Base-by-base conservation (phyloP, 116 monocot species). In the Dioscorea cayenensis region DNA sequence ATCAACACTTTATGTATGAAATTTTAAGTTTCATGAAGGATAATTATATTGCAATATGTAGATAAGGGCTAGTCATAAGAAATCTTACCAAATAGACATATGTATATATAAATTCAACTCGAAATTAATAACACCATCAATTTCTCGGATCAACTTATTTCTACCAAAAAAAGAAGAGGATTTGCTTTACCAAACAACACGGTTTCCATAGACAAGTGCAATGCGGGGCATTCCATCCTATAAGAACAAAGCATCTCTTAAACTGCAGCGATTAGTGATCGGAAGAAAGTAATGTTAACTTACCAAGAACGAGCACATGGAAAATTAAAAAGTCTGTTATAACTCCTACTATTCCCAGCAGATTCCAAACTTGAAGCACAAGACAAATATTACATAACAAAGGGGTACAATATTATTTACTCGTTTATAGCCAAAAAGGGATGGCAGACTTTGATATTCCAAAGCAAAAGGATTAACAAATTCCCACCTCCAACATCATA, bases 151-250 rank as follows among this genome's bases (percentile, higher is more conserved):
- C 32, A 32, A 32, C 32, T n/a, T 60, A 14, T n/a, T 60, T 0
- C 21, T 16, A 67, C 9, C 20, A 22, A 67, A 67, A n/a, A 25
- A 8, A 7, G 6, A 10, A 66, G n/a, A 58, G 16, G 10, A 32
- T 25, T 17, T 19, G 1, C 87, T 89, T n/a, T 80, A 95, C 95
- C 95, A 95, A 32, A 92, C 90, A 63, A 95, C 90, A 79, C 90
- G 87, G 80, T 86, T 95, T 67, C 95, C 95, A 78, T 92, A 95
- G 20, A 92, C 92, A 55, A 95, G 66, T 22, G 92, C 95, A 72
- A 87, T 87, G 87, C 92, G n/a, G 92, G 20, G 95, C 95, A 85
- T 95, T 95, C 95, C 95, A 95, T 73, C 95, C 95, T 95, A 68
- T 27, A 83, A 36, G 20, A 84, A n/a, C 13, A 16, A n/a, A n/a